Base-by-base conservation (phyloP, 768 basidiomycete genomes). In the Butyriboletus loyo region DNA sequence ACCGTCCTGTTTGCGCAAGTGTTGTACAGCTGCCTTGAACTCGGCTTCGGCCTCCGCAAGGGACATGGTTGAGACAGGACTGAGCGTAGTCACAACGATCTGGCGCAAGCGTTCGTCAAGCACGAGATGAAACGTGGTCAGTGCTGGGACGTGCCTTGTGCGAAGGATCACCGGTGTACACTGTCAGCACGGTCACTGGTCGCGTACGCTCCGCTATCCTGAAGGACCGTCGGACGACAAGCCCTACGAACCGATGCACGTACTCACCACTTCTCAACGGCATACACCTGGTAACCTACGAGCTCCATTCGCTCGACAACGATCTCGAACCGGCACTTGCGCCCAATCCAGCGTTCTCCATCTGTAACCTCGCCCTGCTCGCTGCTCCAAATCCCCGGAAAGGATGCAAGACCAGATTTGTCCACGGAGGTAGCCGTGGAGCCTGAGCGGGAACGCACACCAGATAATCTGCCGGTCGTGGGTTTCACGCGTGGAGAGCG, bases 241-340 rank as follows among this genome's bases (percentile, higher is more conserved):
- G 28, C n/a, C 3, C 17, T n/a, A 42, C 3, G 19, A 30, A 49
- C 13, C n/a, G n/a, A 24, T n/a, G 46, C 19, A 15, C 11, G 49
- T n/a, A 70, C 52, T 62, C 56, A 83, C 89, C 90, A 92, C 67
- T 87, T 87, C 74, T 92, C 87, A 9, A 93, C 91, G 0, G 89
- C 90, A 65, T 92, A 93, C 50, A 92, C 76, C 71, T 92, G 90
- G 70, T 84, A 90, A 1, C 85, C 85, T 19, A 74, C 55, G 44
- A 71, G 62, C 40, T 82, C 71, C 41, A 84, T 59, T 17, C 70
- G 68, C 31, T 79, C 75, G 34, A 77, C 72, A 8, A 75, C 75
- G 50, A 82, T 67, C 60, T 78, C 76, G 55, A 85, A 82, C 44
- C 69, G 73, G 43, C 73, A 72, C 19, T 75, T 73, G 10, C 71